A percentile compares a stretch with the other conserved stretches of the same genome.
Conservation (phyloP, 2,329 filamentous ascomycete genomes). For the Alternaria angustiovoidea region DNA sequence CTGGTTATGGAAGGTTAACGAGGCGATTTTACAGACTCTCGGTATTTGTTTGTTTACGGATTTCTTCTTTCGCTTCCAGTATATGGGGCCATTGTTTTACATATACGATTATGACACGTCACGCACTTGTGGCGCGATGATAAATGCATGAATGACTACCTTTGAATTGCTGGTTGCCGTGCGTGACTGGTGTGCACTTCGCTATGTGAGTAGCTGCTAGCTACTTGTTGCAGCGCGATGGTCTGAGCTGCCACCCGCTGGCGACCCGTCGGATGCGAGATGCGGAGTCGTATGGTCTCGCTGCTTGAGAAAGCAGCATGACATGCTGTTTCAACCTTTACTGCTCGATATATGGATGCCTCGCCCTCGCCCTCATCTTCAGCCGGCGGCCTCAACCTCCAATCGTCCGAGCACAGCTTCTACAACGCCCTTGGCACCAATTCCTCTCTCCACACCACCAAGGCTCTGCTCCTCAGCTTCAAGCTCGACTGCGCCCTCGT, state of each 20-base stretch:
- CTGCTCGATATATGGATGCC: background rate
- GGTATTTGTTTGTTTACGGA: background rate
- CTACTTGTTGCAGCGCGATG: background rate
- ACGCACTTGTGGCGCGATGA: constrained; percentile 23
- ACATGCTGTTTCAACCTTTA: background rate
- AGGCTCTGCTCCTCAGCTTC: constrained; percentile 67
- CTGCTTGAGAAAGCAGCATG: background rate
- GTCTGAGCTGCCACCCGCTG: background rate
- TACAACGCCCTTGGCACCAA: constrained; percentile 44
- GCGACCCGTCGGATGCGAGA: background rate
- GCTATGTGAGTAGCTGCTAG: background rate
- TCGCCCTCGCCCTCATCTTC: constrained; percentile 6
- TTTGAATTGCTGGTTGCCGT: background rate
- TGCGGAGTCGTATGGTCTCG: background rate
- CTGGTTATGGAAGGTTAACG: constrained; percentile 29
- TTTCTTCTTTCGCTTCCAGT: background rate
- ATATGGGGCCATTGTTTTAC: constrained; percentile 1
- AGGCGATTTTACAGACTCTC: background rate
- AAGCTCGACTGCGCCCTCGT: constrained; percentile 81
- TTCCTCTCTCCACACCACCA: constrained; percentile 54
- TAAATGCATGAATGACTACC: constrained; percentile 9
- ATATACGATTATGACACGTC: constrained; percentile 15
- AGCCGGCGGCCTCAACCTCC: constrained; percentile 36
- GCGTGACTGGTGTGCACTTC: background rate
- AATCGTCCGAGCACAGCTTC: constrained; percentile 40